Percentiles rank a stretch among this genome's conserved stretches.
Evolutionary conservation across 768 basidiomycete genomes (phyloP).

Genomic region (Gloeopeniophorella convolvens): DNA sequence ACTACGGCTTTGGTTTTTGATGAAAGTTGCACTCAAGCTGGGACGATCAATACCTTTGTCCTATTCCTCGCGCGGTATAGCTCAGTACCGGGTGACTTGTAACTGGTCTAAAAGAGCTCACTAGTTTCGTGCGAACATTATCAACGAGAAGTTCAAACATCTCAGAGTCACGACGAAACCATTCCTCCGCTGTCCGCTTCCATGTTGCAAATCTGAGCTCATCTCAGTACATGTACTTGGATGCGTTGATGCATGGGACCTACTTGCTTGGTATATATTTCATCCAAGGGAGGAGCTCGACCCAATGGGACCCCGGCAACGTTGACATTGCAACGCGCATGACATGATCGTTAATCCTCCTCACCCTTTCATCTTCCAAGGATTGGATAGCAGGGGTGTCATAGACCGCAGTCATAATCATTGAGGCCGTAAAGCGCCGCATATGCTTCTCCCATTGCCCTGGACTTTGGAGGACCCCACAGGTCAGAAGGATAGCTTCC

Average conservation of each 20-base stretch:
- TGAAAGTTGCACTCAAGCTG: constrained; percentile 13
- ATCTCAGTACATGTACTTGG: background rate
- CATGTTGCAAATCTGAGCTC: constrained; percentile 16
- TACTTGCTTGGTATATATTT: constrained; percentile 17
- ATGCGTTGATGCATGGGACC: background rate
- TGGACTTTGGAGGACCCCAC: constrained; percentile 9
- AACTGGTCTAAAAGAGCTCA: too few relatives aligned
- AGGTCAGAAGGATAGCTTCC: constrained; percentile 12
- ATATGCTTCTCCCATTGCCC: constrained; percentile 15
- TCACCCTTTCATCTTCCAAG: constrained; percentile 10
- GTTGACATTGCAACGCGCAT: constrained; percentile 9
- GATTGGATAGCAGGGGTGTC: constrained; percentile 12
- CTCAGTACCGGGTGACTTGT: too few relatives aligned
- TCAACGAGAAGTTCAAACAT: constrained; percentile 17
- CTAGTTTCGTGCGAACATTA: constrained; percentile 10
- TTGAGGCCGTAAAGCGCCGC: constrained; percentile 18
- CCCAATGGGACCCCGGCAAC: constrained; percentile 14
- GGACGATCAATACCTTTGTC: constrained; percentile 15
- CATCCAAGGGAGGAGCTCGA: constrained; percentile 19
- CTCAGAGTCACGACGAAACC: constrained; percentile 15
- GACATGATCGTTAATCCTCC: constrained; percentile 16
- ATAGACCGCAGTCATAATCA: constrained; percentile 19
- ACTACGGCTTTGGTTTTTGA: constrained; percentile 11
- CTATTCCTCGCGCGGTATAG: too few relatives aligned
- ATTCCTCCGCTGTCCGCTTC: constrained; percentile 17